Percentiles rank a stretch among this genome's conserved stretches.
These are phyloP conservation scores for Myrmaecium sp. DNA, from an alignment of 2,329 filamentous ascomycete genomes.

Conservation along the genomic window DNA sequence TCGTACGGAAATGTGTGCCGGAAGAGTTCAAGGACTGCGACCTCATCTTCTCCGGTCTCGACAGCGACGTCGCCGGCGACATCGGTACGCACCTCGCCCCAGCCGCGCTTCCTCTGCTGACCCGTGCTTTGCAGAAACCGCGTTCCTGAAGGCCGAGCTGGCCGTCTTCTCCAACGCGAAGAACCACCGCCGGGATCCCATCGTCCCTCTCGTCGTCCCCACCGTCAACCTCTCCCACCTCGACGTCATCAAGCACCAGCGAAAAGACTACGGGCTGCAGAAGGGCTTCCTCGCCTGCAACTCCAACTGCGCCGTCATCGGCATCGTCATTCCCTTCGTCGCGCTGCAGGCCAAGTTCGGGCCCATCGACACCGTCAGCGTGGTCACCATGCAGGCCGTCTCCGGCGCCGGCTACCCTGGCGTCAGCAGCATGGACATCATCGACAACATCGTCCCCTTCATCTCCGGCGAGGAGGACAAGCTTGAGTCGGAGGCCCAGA, in stretches of 20 bases:
- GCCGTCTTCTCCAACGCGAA: conserved; percentile 96
- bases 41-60: conserved; percentile 80
- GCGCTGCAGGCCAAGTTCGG: conserved; percentile 79
- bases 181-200: conserved; percentile 81
- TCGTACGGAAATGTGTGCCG: conserved; percentile 72
- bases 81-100: conserved; percentile 43
- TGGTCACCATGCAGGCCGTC: conserved; percentile 90
- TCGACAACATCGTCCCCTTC: conserved; percentile 91
- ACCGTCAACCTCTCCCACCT: conserved; percentile 86
- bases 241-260: conserved; percentile 76
- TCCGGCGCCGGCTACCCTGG: conserved; percentile 85
- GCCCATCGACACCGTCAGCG: conserved; percentile 55
- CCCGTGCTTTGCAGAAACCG: conserved; percentile 48
- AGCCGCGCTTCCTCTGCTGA: background rate
- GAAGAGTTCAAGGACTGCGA: conserved; percentile 80
- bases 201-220: conserved; percentile 85
- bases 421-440: conserved; percentile 83
- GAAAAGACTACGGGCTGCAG: conserved; percentile 50
- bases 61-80: conserved; percentile 82
- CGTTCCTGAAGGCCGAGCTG: conserved; percentile 74
- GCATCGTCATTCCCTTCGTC: conserved; percentile 85
- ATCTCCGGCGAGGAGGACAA: conserved; percentile 94
- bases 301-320: conserved; percentile 95
- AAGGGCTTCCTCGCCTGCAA: conserved; percentile 95
- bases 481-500: conserved; percentile 82